Percentiles rank a stretch among this genome's conserved stretches.
Conservation (phyloP, 2,329 filamentous ascomycete genomes). For the Epichloe hybrida region DNA sequence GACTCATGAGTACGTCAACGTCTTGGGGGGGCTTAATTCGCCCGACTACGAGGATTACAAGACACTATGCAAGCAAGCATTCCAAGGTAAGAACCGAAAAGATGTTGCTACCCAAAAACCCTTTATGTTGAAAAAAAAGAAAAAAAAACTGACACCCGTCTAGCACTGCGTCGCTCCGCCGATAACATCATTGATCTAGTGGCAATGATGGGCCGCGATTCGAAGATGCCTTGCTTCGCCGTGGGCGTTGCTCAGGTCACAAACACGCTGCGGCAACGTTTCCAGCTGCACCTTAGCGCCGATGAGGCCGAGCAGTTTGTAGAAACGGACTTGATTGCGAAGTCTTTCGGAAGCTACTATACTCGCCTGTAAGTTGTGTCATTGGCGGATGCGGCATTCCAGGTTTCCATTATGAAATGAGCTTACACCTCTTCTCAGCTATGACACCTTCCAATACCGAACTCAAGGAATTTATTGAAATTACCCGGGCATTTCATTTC, state of each 20-base stretch:
- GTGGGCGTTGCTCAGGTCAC: constrained; percentile 61
- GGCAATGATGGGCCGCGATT: constrained; percentile 71
- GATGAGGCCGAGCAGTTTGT: constrained; percentile 74
- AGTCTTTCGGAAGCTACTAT: constrained; percentile 77
- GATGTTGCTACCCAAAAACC: no score
- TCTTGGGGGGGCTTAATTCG: constrained; percentile 63
- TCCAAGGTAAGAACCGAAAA: constrained; percentile 45
- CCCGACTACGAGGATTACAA: constrained; percentile 65
- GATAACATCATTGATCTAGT: constrained; percentile 73
- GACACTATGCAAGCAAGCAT: constrained; percentile 66
- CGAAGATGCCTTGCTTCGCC: constrained; percentile 73
- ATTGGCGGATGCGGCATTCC: no score
- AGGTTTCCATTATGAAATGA: neutral
- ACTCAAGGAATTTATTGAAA: constrained; percentile 72
- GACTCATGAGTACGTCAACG: constrained; percentile 74
- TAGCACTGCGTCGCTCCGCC: constrained; percentile 61
- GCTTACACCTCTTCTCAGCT: constrained; percentile 31
- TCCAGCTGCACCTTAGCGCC: constrained; percentile 70
- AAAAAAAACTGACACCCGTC: neutral
- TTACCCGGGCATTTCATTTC: neutral
- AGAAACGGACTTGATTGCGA: constrained; percentile 63
- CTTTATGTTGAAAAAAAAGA: no score
- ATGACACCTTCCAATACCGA: constrained; percentile 78
- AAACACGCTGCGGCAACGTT: constrained; percentile 54
- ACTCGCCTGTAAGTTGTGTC: constrained; percentile 55